phyloP scores from a whole-genome alignment of 2,329 filamentous ascomycete genomes.

The Colletotrichum graminicola region DNA sequence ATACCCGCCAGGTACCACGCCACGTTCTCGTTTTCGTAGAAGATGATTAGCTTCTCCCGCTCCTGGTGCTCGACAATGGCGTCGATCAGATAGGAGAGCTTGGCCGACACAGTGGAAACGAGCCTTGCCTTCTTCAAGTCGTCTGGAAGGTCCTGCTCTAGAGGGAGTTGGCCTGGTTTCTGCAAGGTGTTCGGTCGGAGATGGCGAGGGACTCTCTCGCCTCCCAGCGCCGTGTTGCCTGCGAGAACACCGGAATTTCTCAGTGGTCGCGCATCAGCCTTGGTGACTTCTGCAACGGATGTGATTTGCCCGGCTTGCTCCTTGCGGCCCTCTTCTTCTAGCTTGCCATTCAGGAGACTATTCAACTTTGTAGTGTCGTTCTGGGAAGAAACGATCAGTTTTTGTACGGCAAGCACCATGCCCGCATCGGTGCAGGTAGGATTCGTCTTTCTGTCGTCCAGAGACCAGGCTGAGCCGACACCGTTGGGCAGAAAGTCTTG shows the following conservation, averaged over 20 bases:
- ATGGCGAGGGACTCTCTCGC: slow-evolving; percentile 51
- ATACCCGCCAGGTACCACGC: slow-evolving; percentile 88
- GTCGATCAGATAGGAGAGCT: slow-evolving; percentile 87
- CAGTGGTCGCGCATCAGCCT: slow-evolving; percentile 16
- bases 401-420: slow-evolving; percentile 66
- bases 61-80: slow-evolving; percentile 75
- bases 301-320: slow-evolving; percentile 47
- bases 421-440: slow-evolving; percentile 62
- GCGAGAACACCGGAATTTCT: slow-evolving; percentile 46
- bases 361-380: slow-evolving; percentile 59
- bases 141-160: slow-evolving; percentile 52
- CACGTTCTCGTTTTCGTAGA: slow-evolving; percentile 90
- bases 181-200: slow-evolving; percentile 48
- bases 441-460: slow-evolving; percentile 67
- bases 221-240: slow-evolving; percentile 59
- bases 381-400: slow-evolving; percentile 61
- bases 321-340: slow-evolving; percentile 58
- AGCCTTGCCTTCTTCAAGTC: slow-evolving; percentile 72
- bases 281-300: slow-evolving; percentile 32
- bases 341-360: slow-evolving; percentile 60
- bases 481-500: slow-evolving; percentile 71
- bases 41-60: slow-evolving; percentile 88
- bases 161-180: slow-evolving; percentile 5
- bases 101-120: slow-evolving; percentile 86
- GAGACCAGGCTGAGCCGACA: slow-evolving; percentile 74